Base-by-base conservation (phyloP, 768 basidiomycete genomes). In the Zangia roseola region DNA sequence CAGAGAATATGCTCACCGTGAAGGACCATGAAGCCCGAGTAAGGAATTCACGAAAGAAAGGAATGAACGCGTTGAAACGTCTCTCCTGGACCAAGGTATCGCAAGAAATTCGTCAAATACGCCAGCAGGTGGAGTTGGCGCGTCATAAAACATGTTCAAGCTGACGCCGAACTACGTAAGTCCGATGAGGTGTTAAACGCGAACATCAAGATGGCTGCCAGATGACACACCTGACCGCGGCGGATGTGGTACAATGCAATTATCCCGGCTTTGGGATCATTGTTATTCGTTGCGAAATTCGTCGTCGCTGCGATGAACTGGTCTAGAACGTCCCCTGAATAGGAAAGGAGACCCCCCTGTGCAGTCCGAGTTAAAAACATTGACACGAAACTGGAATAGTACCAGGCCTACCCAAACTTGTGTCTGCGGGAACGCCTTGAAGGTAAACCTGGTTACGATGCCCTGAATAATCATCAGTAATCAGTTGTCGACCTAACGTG, bases 141-240 rank as follows among this genome's bases (percentile, higher is more conserved):
- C 78, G 53, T 85, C 78, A 53, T 84, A 85, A 59, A 86, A 85
- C 10, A 84, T 19, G 6, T 77, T 43, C 12, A 68, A 54, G 39
- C 60, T 64, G 26, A 42, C 40, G 28, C 49, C 42, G 21, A 41
- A 48, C 63, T 63, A n/a, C 1, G 7, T 5, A 20, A 33, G n/a
- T n/a, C n/a, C n/a, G 30, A 20, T 13, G 2, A 50, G 20, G 3
- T 28, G 5, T 10, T 28, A 3, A 12, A 28, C 10, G 28, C 10
- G 28, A 28, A 2, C 8, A 28, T 28, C 28, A 28, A 28, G 5
- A 28, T 10, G 7, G 12, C 16, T 26, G 12, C 14, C 16, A 47
- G n/a, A 24, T 4, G 19, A 14, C n/a, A 20, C 21, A 21, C 46
- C 28, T 38, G 4, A 3, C 30, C 45, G 3, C 13, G 25, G n/a